Base-by-base conservation (phyloP, 2,329 filamentous ascomycete species). In the Fusarium musae region DNA sequence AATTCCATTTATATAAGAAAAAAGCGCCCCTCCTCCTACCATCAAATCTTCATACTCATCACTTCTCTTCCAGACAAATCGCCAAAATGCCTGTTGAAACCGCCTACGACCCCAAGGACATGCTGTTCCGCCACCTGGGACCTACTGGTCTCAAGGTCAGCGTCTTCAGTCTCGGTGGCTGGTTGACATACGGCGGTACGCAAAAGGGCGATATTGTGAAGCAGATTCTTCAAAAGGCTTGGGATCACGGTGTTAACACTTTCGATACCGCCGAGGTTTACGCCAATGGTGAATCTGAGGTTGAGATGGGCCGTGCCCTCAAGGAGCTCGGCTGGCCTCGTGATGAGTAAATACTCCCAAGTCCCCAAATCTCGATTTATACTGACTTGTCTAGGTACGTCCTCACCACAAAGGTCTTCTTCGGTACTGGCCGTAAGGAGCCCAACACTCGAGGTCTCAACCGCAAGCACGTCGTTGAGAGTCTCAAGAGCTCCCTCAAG, bases 401-500 rank as follows among this genome's bases (percentile, higher is more conserved):
- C 42, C 85, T 91, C 69, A 86, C 83, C 34, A 91, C 49, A 39
- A 78, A 78, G 63, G 54, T 78, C n/a, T 78, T 78, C 61, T 78
- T 78, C 16, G 77, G 77, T 2, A 78, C 77, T n/a, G 76, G 76
- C 1, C 77, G 77, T 66, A 77, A 78, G 65, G 77, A 78, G 59
- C 77, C 76, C 68, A 92, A 92, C 82, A 91, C 91, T 77, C 83
- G 85, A 44, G 91, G 91, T 16, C 85, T 93, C 43, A 90, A 87
- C 12, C 85, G 90, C 60, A 93, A 93, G 80, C 91, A 92, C 80
- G 84, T 93, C 59, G 85, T 92, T 68, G 90, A 92, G 82, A 77
- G 77, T 15, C 64, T 78, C 32, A 78, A 78, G 75, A 73, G 67
- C 62, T 77, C 75, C 2, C 54, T 78, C 32, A 58, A 70, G 58